Evolutionary conservation across 2,329 filamentous ascomycete species (phyloP), one percentile per base, ranked within the genome.

Genomic region (Penicillium concentricum): DNA sequence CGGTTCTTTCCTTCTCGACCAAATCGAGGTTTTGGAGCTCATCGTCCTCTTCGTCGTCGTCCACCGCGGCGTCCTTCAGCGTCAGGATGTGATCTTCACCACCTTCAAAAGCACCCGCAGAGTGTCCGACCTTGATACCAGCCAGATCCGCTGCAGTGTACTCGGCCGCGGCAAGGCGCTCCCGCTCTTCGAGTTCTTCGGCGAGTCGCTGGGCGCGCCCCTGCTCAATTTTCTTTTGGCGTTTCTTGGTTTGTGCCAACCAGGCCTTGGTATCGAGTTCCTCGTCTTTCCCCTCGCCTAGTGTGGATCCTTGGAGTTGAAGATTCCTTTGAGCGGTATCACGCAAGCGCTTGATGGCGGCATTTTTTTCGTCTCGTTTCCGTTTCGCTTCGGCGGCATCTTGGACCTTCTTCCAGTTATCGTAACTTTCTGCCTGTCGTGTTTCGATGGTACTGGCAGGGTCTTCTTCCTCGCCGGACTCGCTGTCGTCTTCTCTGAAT

Each of bases 51-150:
- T 91, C 92, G 56, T 93, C 90, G 32, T 90, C 86, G 47, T 92
- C 85, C 53, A 99, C 91, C 1, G 90, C 91, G 1, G 89, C 85
- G 75, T 99, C 94, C 70, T 96, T 97, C n/a, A 99, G 82, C 0
- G 93, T 97, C 51, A 99, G 80, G 32, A 99, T 86, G 70, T 97
- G 92, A 57, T 96, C 92, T 57, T 90, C 87, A 2, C 69, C 81
- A 51, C 91, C 91, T 24, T 90, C 86, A 61, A 99, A 93, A 22
- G 90, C 84, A 5, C 84, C 85, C 57, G 92, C 76, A 71, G 96
- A 91, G 72, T 99, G 94, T 5, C 87, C 92, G 51, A 99, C 93
- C 72, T 91, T 94, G 66, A 99, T 87, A 37, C 93, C 94, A 0
- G 91, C 89, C 47, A 97, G 80, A 70, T 97, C 92, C 59, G 89